A percentile compares a stretch with the other conserved stretches of the same genome.
phyloP scores from a whole-genome alignment of 768 basidiomycete genomes.

The Phylloporus rhodoxanthus region DNA sequence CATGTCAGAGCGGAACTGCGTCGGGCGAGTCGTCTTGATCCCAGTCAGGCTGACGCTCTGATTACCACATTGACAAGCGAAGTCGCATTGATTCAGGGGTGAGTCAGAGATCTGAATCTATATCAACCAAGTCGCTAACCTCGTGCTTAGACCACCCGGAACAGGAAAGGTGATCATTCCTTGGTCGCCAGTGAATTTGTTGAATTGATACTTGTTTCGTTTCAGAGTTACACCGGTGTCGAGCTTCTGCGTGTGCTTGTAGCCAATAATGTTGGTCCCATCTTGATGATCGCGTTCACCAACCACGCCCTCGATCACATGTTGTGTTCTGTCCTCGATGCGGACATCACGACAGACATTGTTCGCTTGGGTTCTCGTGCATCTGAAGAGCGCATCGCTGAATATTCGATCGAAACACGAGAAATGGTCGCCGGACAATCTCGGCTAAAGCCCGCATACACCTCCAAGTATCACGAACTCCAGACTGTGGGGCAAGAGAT shows the following conservation, averaged over 20 bases:
- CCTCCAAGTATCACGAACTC: constrained; percentile 33
- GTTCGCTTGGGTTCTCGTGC: constrained; percentile 67
- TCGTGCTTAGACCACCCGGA: constrained; percentile 55
- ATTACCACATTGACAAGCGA: constrained; percentile 56
- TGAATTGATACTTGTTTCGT: neutral
- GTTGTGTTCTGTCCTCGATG: constrained; percentile 58
- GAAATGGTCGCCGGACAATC: constrained; percentile 42
- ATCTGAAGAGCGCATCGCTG: constrained; percentile 50
- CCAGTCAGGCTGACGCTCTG: constrained; percentile 66
- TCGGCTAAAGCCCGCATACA: constrained; percentile 34
- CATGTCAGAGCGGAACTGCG: constrained; percentile 43
- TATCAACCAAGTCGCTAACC: neutral
- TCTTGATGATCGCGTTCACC: constrained; percentile 60
- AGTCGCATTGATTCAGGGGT: constrained; percentile 71
- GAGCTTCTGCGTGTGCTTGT: constrained; percentile 67
- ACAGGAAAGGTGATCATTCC: constrained; percentile 57
- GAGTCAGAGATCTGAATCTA: constrained; percentile 8
- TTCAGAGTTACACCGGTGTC: constrained; percentile 59
- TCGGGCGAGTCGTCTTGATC: constrained; percentile 51
- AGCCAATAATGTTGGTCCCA: constrained; percentile 45
- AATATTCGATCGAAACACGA: constrained; percentile 56
- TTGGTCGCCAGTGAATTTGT: neutral
- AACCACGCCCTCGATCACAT: constrained; percentile 79
- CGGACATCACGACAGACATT: constrained; percentile 53
- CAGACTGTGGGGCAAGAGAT: constrained; percentile 46